These are phyloP conservation scores for Hygrophorus russula DNA, from an alignment of 768 basidiomycete species.

Conservation along the genomic window DNA sequence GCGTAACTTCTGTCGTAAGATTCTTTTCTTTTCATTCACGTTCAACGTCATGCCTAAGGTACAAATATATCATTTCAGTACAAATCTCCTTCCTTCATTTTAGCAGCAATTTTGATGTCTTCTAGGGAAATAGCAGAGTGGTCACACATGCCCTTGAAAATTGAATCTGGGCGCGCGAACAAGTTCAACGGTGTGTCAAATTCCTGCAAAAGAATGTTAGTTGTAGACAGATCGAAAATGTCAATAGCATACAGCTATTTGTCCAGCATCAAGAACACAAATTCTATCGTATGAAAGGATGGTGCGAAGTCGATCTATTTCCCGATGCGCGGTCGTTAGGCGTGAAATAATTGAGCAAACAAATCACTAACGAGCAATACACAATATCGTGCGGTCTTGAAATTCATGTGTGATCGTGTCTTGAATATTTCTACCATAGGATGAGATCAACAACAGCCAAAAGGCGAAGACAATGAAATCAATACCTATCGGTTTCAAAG, in stretches of 20 bases:
- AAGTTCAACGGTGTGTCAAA: conserved; percentile 70
- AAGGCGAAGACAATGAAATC: too few species aligned
- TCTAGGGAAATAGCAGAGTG: conserved; percentile 65
- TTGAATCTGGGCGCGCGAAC: conserved; percentile 44
- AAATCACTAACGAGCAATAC: conserved; percentile 64
- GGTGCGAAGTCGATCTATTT: conserved; percentile 68
- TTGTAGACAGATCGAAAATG: not conserved
- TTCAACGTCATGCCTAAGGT: not conserved
- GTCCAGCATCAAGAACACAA: conserved; percentile 75
- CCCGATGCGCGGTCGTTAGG: not conserved
- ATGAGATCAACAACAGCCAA: too few species aligned
- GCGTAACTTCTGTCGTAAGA: too few species aligned
- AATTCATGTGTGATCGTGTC: conserved; percentile 82
- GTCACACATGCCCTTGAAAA: conserved; percentile 83
- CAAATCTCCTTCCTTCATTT: conserved; percentile 8
- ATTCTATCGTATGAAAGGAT: conserved; percentile 86
- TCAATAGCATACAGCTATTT: conserved; percentile 46
- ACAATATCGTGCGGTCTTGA: conserved; percentile 72
- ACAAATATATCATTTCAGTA: too few species aligned
- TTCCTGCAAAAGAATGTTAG: conserved; percentile 33
- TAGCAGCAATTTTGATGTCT: conserved; percentile 43
- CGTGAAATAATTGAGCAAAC: not conserved
- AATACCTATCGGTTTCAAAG: conserved; percentile 66
- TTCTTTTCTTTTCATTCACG: not conserved
- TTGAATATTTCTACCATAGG: conserved; percentile 61